Conservation (phyloP, 495 filamentous ascomycete species). For the Podospora tetraspora region DNA sequence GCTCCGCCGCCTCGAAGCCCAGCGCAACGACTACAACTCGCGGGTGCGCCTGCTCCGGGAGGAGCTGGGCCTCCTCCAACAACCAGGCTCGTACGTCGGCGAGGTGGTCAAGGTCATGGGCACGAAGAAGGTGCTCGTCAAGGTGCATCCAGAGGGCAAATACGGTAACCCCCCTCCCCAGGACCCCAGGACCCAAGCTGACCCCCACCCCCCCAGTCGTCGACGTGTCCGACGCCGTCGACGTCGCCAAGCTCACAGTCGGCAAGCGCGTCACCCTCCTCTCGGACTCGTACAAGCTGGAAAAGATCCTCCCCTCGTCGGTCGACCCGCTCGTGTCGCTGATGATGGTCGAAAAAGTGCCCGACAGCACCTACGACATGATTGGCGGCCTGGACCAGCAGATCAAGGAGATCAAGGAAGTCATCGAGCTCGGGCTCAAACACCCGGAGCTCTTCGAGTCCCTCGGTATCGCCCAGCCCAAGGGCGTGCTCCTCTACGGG, state of each 20-base stretch:
- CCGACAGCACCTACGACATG: conserved; percentile 99
- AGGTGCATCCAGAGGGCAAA: conserved; percentile 99
- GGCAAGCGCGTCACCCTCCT: conserved; percentile 97
- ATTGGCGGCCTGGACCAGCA: conserved; percentile 98
- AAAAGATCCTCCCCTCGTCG: conserved; percentile 95
- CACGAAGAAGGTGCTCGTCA: conserved; percentile 98
- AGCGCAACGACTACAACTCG: conserved; percentile 99
- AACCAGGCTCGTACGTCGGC: conserved; percentile 96
- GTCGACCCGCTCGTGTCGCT: conserved; percentile 98
- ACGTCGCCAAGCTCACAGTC: conserved; percentile 89
- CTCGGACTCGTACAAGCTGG: conserved; percentile 94
- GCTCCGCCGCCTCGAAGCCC: conserved; percentile 88
- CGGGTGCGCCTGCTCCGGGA: conserved; percentile 91
- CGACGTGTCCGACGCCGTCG: conserved; percentile 90
- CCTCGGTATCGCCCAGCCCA: conserved; percentile 95
- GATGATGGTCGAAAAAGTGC: conserved; percentile 99
- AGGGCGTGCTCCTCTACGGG: conserved; percentile 94
- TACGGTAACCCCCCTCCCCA: conserved; percentile 62
- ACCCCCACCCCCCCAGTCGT: conserved; percentile 59
- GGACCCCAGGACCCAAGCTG: background rate
- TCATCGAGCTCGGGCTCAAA: conserved; percentile 97
- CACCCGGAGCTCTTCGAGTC: conserved; percentile 99
- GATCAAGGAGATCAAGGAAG: conserved; percentile 99
- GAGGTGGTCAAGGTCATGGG: conserved; percentile 99
- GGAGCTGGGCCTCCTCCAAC: conserved; percentile 92